Base-by-base conservation (phyloP, 805 yeast genomes). In the Myxozyma melibiosi region DNA sequence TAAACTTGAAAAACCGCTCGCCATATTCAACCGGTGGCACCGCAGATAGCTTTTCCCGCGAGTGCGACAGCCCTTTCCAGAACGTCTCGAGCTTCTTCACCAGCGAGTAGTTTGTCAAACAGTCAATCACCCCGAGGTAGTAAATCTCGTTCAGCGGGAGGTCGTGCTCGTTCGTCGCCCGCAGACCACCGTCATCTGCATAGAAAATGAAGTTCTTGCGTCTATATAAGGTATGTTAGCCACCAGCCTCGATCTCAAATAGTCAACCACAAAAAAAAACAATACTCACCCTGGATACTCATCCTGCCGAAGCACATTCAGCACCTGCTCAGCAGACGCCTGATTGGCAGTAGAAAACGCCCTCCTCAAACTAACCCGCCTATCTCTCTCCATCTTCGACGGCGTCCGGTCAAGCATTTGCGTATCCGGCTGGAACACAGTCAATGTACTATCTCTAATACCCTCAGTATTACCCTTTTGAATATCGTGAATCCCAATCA, bases 91-190 rank as follows among this genome's bases (percentile, higher is more conserved):
- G 70, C 62, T 81, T 80, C 70, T 94, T 94, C 63, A 83, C 74
- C 22, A 85, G 71, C 0, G 88, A 83, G 66, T 89, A 89, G 43
- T 57, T 44, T 0, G 99, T 94, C 64, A 94, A 76, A 72, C 96
- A 92, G 69, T 94, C 99, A 62, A 94, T 94, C 37, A 94, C 85
- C 7, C 99, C 99, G 66, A 94, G 74, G 67, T 91, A 94, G 73
- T 94, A 94, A 6, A 92, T 81, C 53, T 85, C 81, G 30, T 82
- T 77, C 34, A 81, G 67, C 24, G 89, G 88, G 45, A 81, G 78
- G 67, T 86, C 78, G 31, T 79, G 66, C 52, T 76, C 84, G 67
- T 85, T 81, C 1, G 96, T 84, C 2, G 92, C 85, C 47, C 85
- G 76, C 39, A 87, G 82, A 2, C 97, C 98, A 16, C 96, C 96